Evolutionary conservation across 2,329 filamentous ascomycete genomes (phyloP), one percentile per base, ranked within the genome.

Genomic region (Davidsoniella neocaledoniae): DNA sequence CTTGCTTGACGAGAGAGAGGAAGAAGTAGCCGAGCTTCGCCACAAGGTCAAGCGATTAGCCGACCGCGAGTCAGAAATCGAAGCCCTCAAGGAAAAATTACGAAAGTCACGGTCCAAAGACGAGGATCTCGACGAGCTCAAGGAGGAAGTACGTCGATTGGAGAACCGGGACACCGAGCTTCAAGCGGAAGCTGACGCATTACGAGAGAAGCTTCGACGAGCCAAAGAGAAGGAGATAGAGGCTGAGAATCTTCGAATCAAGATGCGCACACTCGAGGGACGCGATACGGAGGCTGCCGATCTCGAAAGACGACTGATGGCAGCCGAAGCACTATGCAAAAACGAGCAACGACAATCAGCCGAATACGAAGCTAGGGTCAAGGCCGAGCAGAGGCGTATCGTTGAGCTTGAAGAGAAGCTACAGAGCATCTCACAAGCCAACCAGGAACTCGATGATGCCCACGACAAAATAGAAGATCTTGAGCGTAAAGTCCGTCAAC

Each of bases 331-430:
- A 29, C 73, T 74, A 52, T 69, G 75, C 54, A 81, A 78, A 57
- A 68, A 71, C 6, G 67, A 68, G 3, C 68, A 75, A 51, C 66
- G 70, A 26, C 70, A 65, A 41, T 65, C 69, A 45, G 55, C 68
- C 2, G 73, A 76, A 40, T 64, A 82, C 1, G 75, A 84, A 57
- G 68, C 79, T 26, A 73, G 75, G 52, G 68, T 75, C 53, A 81
- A 79, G 57, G 68, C 71, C 6, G 68, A 68, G 3, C 68, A 76
- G 50, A 66, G 70, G 25, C 70, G 66, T 40, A 64, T 69, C 43
- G 54, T 69, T 2, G 73, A 76, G 40, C 64, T 83, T 1, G 75
- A 84, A 57, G 68, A 76, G 48, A 74, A 74, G 52, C 42, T 48
- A 6, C 52, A 55, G 17, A 36, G 40, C n/a, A 40, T 29, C 9